phyloP scores from a whole-genome alignment of 805 yeast genomes.

The Blastobotrys chiropterorum region DNA sequence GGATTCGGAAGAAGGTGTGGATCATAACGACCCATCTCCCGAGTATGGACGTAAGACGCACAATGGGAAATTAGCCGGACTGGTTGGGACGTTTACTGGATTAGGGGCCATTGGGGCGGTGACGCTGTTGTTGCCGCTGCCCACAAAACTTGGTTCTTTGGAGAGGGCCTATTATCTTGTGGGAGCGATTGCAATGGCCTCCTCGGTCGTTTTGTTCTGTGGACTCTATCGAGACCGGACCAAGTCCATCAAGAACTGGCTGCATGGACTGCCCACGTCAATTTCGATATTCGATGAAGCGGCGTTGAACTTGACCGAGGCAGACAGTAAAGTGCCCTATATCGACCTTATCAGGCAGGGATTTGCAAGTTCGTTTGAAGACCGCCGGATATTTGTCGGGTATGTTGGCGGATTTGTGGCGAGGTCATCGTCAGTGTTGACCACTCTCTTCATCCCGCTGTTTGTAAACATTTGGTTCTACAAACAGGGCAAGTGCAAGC shows the following conservation, averaged over 20 bases:
- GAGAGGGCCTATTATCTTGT: slow-evolving; percentile 45
- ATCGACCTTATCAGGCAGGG: slow-evolving; percentile 42
- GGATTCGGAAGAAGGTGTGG: slow-evolving; percentile 12
- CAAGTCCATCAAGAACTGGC: slow-evolving; percentile 28
- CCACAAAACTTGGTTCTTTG: slow-evolving; percentile 46
- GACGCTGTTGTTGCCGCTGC: slow-evolving; percentile 48
- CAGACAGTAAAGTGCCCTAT: slow-evolving; percentile 26
- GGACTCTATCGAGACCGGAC: slow-evolving; percentile 42
- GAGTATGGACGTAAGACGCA: background rate
- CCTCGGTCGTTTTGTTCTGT: slow-evolving; percentile 36
- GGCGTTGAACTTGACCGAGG: slow-evolving; percentile 23
- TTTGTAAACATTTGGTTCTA: slow-evolving; percentile 52
- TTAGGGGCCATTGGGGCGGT: slow-evolving; percentile 65
- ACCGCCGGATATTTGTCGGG: slow-evolving; percentile 46
- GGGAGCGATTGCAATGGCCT: slow-evolving; percentile 37
- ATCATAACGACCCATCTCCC: slow-evolving; percentile 10
- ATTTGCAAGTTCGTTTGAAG: slow-evolving; percentile 39
- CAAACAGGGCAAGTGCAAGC: slow-evolving; percentile 44
- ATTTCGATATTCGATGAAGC: slow-evolving; percentile 27
- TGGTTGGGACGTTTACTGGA: slow-evolving; percentile 58
- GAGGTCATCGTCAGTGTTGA: slow-evolving; percentile 53
- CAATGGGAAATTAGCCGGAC: slow-evolving; percentile 29
- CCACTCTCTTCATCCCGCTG: slow-evolving; percentile 57
- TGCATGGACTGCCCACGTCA: slow-evolving; percentile 20
- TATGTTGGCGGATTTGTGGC: slow-evolving; percentile 59